phyloP scores from a whole-genome alignment of 495 filamentous ascomycete species.

The Talaromyces trachyspermus region DNA sequence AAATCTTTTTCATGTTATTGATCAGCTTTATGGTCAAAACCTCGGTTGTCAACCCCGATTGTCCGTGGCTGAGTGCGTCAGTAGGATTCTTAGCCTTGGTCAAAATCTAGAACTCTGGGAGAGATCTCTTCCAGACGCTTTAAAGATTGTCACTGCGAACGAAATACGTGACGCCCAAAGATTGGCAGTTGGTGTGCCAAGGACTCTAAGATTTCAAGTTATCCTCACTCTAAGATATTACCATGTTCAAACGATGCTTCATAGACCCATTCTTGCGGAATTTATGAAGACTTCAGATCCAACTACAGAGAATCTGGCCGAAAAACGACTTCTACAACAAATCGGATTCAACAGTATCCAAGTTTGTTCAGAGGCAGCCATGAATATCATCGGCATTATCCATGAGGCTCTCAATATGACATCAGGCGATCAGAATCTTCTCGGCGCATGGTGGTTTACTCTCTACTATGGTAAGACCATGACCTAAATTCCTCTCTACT shows the following conservation, averaged over 20 bases:
- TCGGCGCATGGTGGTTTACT: conserved; percentile 39
- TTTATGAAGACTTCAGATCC: conserved; percentile 21
- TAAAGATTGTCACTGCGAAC: conserved; percentile 6
- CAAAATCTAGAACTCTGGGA: not conserved
- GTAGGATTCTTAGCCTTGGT: not conserved
- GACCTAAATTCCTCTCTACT: not conserved
- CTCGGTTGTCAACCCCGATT: conserved; percentile 19
- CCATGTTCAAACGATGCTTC: conserved; percentile 27
- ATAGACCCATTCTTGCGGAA: conserved; percentile 25
- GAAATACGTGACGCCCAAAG: conserved; percentile 4
- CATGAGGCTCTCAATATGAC: conserved; percentile 18
- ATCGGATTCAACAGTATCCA: conserved; percentile 32
- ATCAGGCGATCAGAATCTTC: conserved; percentile 18
- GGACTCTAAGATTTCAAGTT: conserved; percentile 20
- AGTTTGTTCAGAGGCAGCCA: conserved; percentile 29
- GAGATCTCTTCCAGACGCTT: not conserved
- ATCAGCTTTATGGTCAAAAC: conserved; percentile 33
- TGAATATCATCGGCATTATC: conserved; percentile 30
- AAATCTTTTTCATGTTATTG: no score
- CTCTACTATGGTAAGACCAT: conserved; percentile 31
- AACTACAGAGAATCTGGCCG: not conserved
- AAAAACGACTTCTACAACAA: conserved; percentile 17
- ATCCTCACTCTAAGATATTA: conserved; percentile 28
- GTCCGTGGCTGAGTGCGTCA: not conserved
- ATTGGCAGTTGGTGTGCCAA: no score